phyloP scores from a whole-genome alignment of 2,329 filamentous ascomycete species.

The Metarhizium sp. region DNA sequence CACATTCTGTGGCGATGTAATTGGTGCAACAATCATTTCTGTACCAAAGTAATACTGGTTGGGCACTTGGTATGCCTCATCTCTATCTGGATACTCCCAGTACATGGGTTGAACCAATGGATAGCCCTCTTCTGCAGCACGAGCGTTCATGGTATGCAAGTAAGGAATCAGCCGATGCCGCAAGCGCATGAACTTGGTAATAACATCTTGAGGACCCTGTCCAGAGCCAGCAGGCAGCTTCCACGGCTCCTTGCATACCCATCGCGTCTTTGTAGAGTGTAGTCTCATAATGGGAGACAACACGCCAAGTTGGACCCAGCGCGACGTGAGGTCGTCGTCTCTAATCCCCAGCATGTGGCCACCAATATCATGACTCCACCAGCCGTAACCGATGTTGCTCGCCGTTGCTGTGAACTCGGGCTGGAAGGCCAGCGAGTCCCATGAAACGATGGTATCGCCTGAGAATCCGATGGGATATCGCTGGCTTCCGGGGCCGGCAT shows the following conservation, averaged over 20 bases:
- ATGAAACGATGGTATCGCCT: slow-evolving; percentile 49
- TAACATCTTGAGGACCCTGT: slow-evolving; percentile 32
- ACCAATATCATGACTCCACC: slow-evolving; percentile 63
- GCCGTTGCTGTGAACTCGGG: slow-evolving; percentile 58
- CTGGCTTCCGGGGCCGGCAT: slow-evolving; percentile 53
- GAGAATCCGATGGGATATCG: slow-evolving; percentile 58
- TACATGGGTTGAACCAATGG: slow-evolving; percentile 54
- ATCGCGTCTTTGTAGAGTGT: slow-evolving; percentile 48
- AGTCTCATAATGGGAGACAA: slow-evolving; percentile 53
- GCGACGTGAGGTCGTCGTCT: slow-evolving; percentile 47
- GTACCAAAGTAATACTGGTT: slow-evolving; percentile 53
- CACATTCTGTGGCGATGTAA: slow-evolving; percentile 39
- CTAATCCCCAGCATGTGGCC: slow-evolving; percentile 47
- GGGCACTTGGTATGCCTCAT: slow-evolving; percentile 44
- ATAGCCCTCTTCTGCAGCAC: slow-evolving; percentile 31
- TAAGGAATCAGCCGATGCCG: slow-evolving; percentile 52
- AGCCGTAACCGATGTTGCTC: slow-evolving; percentile 58
- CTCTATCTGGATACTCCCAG: slow-evolving; percentile 43
- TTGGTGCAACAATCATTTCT: slow-evolving; percentile 45
- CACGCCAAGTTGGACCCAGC: slow-evolving; percentile 54
- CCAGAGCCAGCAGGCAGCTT: slow-evolving; percentile 27
- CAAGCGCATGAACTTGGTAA: slow-evolving; percentile 40
- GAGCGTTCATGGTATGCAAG: slow-evolving; percentile 47
- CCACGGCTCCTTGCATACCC: slow-evolving; percentile 56
- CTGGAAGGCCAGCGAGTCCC: slow-evolving; percentile 53